Percentiles rank a stretch among this genome's conserved stretches.
Conservation (phyloP, 768 basidiomycete species). For the Stropharia rugosoannulata region DNA sequence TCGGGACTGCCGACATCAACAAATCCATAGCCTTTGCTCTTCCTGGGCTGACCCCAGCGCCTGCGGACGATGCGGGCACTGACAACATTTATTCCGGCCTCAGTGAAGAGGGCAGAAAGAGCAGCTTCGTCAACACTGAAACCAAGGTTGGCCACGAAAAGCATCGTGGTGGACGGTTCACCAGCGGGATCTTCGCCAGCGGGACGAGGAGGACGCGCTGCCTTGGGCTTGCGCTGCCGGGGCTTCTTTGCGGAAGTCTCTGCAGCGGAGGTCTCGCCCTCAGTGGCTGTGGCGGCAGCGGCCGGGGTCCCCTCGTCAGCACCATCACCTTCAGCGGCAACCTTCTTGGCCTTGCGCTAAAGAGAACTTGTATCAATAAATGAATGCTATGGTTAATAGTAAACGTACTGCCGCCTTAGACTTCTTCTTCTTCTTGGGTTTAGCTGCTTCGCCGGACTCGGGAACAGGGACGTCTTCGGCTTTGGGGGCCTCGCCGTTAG, state of each 20-base stretch:
- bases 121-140: slow-evolving; percentile 89
- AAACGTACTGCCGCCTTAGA: slow-evolving; percentile 54
- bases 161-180: slow-evolving; percentile 84
- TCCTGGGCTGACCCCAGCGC: slow-evolving; percentile 79
- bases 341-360: slow-evolving; percentile 59
- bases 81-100: slow-evolving; percentile 77
- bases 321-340: slow-evolving; percentile 31
- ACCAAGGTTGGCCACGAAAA: slow-evolving; percentile 98
- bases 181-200: slow-evolving; percentile 83
- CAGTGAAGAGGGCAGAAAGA: slow-evolving; percentile 80
- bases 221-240: slow-evolving; percentile 56
- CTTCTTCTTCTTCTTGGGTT: slow-evolving; percentile 86
- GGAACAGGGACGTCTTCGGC: slow-evolving; percentile 51
- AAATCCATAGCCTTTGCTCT: slow-evolving; percentile 97
- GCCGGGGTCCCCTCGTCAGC: slow-evolving; percentile 27
- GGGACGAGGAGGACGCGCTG: slow-evolving; percentile 61
- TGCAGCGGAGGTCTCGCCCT: slow-evolving; percentile 35
- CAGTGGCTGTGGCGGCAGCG: slow-evolving; percentile 32
- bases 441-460: slow-evolving; percentile 68
- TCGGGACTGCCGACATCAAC: slow-evolving; percentile 91
- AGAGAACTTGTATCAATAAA: slow-evolving; percentile 20
- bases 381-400: slow-evolving; percentile 8
- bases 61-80: slow-evolving; percentile 89
- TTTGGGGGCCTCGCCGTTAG: slow-evolving; percentile 70
- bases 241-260: slow-evolving; percentile 46